These are phyloP conservation scores for Aspergillus steynii DNA, from an alignment of 495 filamentous ascomycete species.

Conservation along the genomic window DNA sequence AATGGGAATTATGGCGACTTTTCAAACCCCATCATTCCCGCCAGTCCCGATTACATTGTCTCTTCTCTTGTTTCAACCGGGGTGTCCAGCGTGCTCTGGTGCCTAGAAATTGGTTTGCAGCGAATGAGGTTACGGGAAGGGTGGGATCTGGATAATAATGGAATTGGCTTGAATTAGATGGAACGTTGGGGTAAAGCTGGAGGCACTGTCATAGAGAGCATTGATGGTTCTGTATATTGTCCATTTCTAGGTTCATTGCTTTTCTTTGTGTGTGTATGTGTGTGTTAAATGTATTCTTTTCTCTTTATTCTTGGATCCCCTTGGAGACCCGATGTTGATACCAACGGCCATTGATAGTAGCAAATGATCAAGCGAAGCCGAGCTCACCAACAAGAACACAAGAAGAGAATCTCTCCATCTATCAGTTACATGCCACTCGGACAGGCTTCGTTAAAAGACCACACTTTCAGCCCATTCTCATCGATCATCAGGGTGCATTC, in stretches of 20 bases:
- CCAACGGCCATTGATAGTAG: background rate
- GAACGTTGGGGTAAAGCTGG: background rate
- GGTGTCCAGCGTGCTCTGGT: background rate
- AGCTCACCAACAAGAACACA: background rate
- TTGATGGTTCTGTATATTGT: constrained; percentile 24
- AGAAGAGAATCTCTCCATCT: background rate
- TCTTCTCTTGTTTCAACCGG: too few relatives aligned
- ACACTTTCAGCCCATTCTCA: constrained; percentile 16
- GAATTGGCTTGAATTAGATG: background rate
- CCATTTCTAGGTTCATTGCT: constrained; percentile 36
- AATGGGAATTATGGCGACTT: background rate
- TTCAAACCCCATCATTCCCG: background rate
- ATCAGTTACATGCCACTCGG: background rate
- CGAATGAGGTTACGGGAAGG: too few relatives aligned
- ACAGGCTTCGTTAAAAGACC: constrained; percentile 18
- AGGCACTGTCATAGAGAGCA: constrained; percentile 17
- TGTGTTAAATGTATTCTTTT: constrained; percentile 29
- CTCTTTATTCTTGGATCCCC: constrained; percentile 2
- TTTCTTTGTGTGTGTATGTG: constrained; percentile 21
- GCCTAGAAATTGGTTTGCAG: background rate
- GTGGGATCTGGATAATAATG: constrained; percentile 2
- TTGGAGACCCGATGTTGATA: background rate
- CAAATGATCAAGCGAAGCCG: background rate
- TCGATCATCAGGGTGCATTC: constrained; percentile 18
- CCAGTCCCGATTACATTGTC: background rate